phyloP scores from a whole-genome alignment of 2,329 filamentous ascomycete genomes.

The Aspergillus sp. region DNA sequence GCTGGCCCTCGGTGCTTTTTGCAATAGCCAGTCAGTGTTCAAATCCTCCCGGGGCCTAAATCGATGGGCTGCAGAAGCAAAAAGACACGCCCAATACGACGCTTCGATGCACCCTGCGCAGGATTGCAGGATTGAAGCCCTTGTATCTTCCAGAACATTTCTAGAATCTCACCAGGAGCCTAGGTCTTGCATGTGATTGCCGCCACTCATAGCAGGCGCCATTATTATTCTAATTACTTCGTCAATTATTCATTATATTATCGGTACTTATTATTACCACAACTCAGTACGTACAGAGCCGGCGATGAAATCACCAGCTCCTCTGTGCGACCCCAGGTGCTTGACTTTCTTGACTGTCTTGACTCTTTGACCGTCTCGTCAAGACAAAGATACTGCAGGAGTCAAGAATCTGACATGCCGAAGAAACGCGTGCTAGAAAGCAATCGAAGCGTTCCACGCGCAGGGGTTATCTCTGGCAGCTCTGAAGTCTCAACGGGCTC shows the following conservation, averaged over 20 bases:
- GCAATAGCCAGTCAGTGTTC: background rate
- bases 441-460: constrained; percentile 12
- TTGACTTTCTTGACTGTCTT: background rate
- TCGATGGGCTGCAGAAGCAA: constrained; percentile 5
- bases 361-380: background rate
- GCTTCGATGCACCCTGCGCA: background rate
- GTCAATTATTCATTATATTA: background rate
- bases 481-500: constrained; percentile 7
- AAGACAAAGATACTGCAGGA: background rate
- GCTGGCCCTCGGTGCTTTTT: background rate
- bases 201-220: constrained; percentile 3
- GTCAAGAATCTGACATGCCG: constrained; percentile 15
- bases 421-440: constrained; percentile 12
- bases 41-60: constrained; percentile 1
- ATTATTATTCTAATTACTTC: background rate
- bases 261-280: background rate
- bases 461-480: constrained; percentile 6
- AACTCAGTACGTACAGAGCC: background rate
- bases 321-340: background rate
- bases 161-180: constrained; percentile 15
- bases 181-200: constrained; percentile 16
- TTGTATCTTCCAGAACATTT: constrained; percentile 20
- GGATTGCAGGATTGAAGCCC: constrained; percentile 2
- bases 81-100: constrained; percentile 4
- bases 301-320: background rate